Percentiles rank a stretch among this genome's conserved stretches.
Conservation (phyloP, 345 rosid genomes). For the Pugionium dolabratum region DNA sequence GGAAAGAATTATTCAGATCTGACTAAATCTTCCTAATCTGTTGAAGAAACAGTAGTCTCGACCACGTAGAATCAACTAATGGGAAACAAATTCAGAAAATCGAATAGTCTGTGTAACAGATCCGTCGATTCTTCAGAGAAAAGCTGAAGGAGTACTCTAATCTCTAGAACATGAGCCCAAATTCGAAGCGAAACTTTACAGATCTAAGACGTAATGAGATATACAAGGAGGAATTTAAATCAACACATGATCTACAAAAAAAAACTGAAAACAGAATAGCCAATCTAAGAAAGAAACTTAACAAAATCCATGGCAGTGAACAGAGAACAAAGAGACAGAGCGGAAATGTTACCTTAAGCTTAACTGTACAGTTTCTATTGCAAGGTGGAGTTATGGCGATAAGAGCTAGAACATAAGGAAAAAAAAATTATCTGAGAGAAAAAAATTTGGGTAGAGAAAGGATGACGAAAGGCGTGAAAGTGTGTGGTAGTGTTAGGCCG, state of each 20-base stretch:
- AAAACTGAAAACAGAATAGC: not conserved
- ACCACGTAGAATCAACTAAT: not conserved
- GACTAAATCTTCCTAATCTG: not conserved
- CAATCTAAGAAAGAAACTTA: not conserved
- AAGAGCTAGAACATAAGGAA: constrained; percentile 17
- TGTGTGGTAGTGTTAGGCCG: constrained; percentile 29
- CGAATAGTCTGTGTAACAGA: not conserved
- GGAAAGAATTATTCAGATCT: not conserved
- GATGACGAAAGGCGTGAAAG: constrained; percentile 36
- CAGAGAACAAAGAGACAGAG: constrained; percentile 18
- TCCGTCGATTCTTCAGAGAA: not conserved
- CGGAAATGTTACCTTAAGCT: constrained; percentile 31
- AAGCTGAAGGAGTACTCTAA: not conserved
- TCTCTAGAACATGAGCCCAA: not conserved
- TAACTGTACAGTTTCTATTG: constrained; percentile 35
- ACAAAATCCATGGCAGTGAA: not conserved
- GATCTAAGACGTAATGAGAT: constrained; percentile 12
- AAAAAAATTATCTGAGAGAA: not conserved
- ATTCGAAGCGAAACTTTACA: constrained; percentile 3
- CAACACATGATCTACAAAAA: not conserved
- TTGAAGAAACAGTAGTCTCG: not conserved
- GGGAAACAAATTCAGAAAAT: not conserved
- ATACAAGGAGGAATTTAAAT: not conserved
- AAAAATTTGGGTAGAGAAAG: not conserved
- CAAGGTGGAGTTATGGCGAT: constrained; percentile 31